These are phyloP conservation scores for Alternaria longipes DNA, from an alignment of 2,329 filamentous ascomycete species.

Conservation along the genomic window DNA sequence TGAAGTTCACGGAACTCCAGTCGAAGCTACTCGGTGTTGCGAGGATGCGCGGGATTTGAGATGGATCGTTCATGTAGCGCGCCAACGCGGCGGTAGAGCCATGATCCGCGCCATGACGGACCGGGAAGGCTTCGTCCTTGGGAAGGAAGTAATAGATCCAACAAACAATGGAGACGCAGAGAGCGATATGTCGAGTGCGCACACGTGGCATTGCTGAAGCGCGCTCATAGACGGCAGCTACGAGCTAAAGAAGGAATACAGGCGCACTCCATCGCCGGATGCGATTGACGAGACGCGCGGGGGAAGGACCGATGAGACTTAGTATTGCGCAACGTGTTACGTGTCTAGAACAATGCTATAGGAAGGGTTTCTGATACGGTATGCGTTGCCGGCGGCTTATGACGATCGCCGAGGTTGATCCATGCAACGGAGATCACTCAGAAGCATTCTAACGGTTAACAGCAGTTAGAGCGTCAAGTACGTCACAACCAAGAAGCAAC, in stretches of 20 bases:
- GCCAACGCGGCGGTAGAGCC: conserved; percentile 36
- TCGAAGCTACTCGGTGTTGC: conserved; percentile 41
- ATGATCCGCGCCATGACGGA: conserved; percentile 15
- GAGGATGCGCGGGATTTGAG: conserved; percentile 32
- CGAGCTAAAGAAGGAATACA: conserved; percentile 1
- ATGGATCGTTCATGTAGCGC: conserved; percentile 45
- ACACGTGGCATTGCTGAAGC: conserved; percentile 37
- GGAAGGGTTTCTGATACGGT: neutral
- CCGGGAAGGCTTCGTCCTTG: conserved; percentile 15
- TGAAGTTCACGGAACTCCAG: conserved; percentile 43
- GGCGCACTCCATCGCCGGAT: conserved; percentile 19
- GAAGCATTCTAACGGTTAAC: neutral
- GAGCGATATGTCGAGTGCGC: conserved; percentile 38
- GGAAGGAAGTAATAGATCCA: conserved; percentile 42
- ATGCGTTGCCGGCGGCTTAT: neutral
- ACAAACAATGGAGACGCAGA: conserved; percentile 38
- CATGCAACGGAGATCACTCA: neutral
- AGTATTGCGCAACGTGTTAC: conserved; percentile 19
- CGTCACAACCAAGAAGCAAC: neutral
- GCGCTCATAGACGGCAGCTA: conserved; percentile 14
- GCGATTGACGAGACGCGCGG: conserved; percentile 1
- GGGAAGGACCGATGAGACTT: conserved; percentile 3
- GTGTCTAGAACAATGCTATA: conserved; percentile 17
- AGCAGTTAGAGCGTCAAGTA: neutral
- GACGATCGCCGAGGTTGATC: conserved; percentile 1